A percentile compares a stretch with the other conserved stretches of the same genome.
Conservation (phyloP, 805 yeast species). For the Allodekkera sacchari region DNA sequence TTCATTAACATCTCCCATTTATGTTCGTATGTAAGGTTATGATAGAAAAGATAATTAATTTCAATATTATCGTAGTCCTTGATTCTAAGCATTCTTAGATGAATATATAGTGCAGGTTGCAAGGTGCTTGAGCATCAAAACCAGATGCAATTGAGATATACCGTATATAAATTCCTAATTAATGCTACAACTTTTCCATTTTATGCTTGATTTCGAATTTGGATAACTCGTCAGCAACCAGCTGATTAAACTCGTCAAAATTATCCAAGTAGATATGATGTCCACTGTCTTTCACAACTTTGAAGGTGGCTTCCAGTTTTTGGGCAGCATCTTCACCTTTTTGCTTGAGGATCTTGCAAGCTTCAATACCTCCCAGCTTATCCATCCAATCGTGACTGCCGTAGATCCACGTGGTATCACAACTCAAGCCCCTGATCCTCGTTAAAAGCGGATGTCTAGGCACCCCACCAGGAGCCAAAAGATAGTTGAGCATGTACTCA, state of each 20-base stretch:
- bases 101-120: too few species aligned
- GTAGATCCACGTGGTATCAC: slow-evolving; percentile 74
- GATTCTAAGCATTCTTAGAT: too few species aligned
- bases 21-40: too few species aligned
- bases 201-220: too few species aligned
- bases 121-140: too few species aligned
- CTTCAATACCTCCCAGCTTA: slow-evolving; percentile 35
- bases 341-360: slow-evolving; percentile 29
- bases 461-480: slow-evolving; percentile 85
- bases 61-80: too few species aligned
- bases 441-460: slow-evolving; percentile 67
- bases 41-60: too few species aligned
- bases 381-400: slow-evolving; percentile 73
- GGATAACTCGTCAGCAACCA: slow-evolving; percentile 46
- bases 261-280: slow-evolving; percentile 79
- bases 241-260: slow-evolving; percentile 40
- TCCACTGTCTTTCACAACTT: slow-evolving; percentile 47
- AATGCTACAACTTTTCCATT: too few species aligned
- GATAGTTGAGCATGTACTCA: slow-evolving; percentile 79
- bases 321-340: slow-evolving; percentile 11
- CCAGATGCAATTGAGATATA: too few species aligned
- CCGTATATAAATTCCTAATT: too few species aligned
- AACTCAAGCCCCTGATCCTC: slow-evolving; percentile 41
- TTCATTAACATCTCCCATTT: too few species aligned
- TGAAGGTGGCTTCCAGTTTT: slow-evolving; percentile 8